phyloP scores from a whole-genome alignment of 805 yeast genomes.

The Yamadazyma sp. region DNA sequence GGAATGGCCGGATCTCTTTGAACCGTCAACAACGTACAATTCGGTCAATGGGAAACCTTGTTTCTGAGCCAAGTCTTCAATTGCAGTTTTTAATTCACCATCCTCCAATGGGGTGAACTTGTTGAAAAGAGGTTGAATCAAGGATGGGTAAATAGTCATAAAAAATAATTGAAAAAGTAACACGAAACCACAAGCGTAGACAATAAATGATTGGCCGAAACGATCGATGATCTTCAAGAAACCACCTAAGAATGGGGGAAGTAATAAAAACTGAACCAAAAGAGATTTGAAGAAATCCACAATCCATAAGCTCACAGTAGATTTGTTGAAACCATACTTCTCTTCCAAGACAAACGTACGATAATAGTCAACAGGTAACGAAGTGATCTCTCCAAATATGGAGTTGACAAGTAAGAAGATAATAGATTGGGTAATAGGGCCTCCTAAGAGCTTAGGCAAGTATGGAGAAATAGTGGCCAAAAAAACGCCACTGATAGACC shows the following conservation, averaged over 20 bases:
- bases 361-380: conserved; percentile 73
- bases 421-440: conserved; percentile 71
- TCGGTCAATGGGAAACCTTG: conserved; percentile 85
- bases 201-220: conserved; percentile 78
- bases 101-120: conserved; percentile 86
- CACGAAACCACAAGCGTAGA: conserved; percentile 73
- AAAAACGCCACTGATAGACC: conserved; percentile 55
- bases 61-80: conserved; percentile 72
- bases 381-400: conserved; percentile 51
- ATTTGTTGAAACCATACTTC: conserved; percentile 88
- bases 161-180: conserved; percentile 69
- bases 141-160: conserved; percentile 76
- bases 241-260: conserved; percentile 70
- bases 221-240: conserved; percentile 78
- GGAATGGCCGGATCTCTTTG: conserved; percentile 93
- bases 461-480: conserved; percentile 53
- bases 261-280: conserved; percentile 54
- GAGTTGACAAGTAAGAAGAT: conserved; percentile 55
- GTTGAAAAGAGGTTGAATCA: conserved; percentile 91
- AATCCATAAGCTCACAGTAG: conserved; percentile 69
- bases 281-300: conserved; percentile 67
- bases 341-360: conserved; percentile 87
- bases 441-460: conserved; percentile 43
- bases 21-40: conserved; percentile 91
- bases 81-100: conserved; percentile 80